Conservation (phyloP, 768 basidiomycete genomes). For the Scleroderma bovista region DNA sequence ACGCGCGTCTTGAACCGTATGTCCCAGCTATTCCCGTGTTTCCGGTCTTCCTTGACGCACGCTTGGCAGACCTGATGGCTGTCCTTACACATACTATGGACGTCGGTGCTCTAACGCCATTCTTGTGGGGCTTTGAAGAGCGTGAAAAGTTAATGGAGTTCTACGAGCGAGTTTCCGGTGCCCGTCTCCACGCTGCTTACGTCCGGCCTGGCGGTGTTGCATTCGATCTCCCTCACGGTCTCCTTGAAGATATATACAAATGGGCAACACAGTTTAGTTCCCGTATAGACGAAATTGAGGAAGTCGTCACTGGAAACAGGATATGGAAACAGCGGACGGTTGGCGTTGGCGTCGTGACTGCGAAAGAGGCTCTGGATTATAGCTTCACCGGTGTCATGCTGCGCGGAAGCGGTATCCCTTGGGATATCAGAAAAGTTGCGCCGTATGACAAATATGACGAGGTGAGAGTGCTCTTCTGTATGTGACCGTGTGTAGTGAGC, state of each 20-base stretch:
- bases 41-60: neutral
- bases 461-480: constrained; percentile 34
- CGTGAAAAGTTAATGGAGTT: constrained; percentile 99
- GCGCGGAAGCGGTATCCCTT: constrained; percentile 86
- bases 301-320: constrained; percentile 94
- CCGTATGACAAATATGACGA: constrained; percentile 98
- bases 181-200: constrained; percentile 96
- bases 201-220: constrained; percentile 97
- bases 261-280: constrained; percentile 94
- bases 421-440: constrained; percentile 88
- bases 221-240: constrained; percentile 95
- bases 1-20: constrained; percentile 91
- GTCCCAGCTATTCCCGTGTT: constrained; percentile 21
- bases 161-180: constrained; percentile 98
- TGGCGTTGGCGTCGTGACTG: constrained; percentile 85
- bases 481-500: neutral
- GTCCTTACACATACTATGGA: constrained; percentile 95
- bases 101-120: constrained; percentile 96
- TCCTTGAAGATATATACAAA: constrained; percentile 96
- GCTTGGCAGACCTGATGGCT: constrained; percentile 81
- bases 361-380: constrained; percentile 88
- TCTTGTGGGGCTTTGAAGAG: constrained; percentile 99
- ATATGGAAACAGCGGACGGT: constrained; percentile 97
- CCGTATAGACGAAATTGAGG: constrained; percentile 95
- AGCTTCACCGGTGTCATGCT: constrained; percentile 97